These are phyloP conservation scores for Aspergillus proliferans DNA, from an alignment of 2,329 filamentous ascomycete species.

Conservation along the genomic window DNA sequence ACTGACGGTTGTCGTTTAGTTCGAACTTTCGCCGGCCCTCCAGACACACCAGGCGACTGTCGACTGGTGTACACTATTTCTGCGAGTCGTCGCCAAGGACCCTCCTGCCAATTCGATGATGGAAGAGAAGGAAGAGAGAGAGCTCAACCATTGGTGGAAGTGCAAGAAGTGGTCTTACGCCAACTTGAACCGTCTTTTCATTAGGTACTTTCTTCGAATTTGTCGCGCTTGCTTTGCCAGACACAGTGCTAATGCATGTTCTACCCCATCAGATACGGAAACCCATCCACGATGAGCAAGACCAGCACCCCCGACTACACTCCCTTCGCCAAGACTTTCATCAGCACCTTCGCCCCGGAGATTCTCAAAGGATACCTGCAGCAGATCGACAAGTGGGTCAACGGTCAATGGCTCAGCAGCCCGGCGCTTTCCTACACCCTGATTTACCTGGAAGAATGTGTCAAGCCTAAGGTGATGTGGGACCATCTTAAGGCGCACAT, in stretches of 20 bases:
- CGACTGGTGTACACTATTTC: conserved; percentile 92
- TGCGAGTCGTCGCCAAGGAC: conserved; percentile 80
- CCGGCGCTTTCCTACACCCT: conserved; percentile 89
- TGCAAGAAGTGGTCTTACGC: conserved; percentile 99
- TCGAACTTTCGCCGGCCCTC: conserved; percentile 74
- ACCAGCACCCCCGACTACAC: conserved; percentile 69
- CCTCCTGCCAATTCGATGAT: conserved; percentile 72
- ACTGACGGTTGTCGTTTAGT: conserved; percentile 48
- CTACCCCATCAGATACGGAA: conserved; percentile 66
- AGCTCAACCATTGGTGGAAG: conserved; percentile 98
- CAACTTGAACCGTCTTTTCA: conserved; percentile 91
- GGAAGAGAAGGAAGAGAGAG: conserved; percentile 76
- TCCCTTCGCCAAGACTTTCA: conserved; percentile 84
- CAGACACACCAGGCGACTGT: conserved; percentile 78
- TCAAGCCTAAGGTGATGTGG: conserved; percentile 97
- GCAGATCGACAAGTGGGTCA: conserved; percentile 98
- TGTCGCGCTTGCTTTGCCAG: background rate
- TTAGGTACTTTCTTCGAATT: conserved; percentile 56
- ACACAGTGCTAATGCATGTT: conserved; percentile 3
- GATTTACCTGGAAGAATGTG: conserved; percentile 92
- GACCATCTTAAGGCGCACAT: conserved; percentile 86
- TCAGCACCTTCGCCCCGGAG: conserved; percentile 84
- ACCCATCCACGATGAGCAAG: conserved; percentile 68
- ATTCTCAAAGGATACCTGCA: conserved; percentile 91
- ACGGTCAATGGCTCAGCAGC: conserved; percentile 90